Evolutionary conservation across 495 filamentous ascomycete species (phyloP).

Genomic region (Penicillium bovifimosum): DNA sequence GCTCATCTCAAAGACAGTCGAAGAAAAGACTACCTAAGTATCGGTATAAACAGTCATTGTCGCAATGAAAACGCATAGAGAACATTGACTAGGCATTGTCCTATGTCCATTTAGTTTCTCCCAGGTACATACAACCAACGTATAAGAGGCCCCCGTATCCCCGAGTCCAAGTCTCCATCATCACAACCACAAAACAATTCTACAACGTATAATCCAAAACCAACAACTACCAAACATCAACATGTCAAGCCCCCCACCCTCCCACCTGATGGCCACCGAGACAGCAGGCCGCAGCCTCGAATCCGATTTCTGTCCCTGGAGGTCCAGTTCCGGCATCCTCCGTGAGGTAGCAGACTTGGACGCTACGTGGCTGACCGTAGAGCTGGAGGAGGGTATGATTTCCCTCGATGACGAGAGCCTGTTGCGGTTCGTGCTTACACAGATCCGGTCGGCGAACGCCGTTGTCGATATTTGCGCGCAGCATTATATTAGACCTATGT

Average conservation of each 20-base stretch:
- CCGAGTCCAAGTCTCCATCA: background rate
- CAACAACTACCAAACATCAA: too few relatives aligned
- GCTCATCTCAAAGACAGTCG: too few relatives aligned
- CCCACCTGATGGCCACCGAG: too few relatives aligned
- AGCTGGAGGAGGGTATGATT: background rate
- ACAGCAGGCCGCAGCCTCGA: background rate
- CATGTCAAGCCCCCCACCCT: too few relatives aligned
- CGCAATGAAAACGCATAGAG: background rate
- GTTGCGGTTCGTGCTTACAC: background rate
- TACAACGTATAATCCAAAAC: too few relatives aligned
- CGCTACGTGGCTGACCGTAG: background rate
- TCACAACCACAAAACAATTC: too few relatives aligned
- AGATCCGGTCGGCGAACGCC: background rate
- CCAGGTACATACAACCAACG: background rate
- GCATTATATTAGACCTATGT: background rate
- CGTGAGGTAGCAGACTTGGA: background rate
- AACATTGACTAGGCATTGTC: too few relatives aligned
- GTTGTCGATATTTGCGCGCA: background rate
- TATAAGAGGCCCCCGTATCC: background rate
- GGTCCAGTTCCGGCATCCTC: background rate
- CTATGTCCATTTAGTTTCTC: background rate
- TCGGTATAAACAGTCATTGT: background rate
- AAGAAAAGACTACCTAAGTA: background rate
- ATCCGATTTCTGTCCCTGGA: background rate
- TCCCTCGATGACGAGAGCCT: background rate